Conservation (phyloP, 148 eudicot genomes). For the Vaccinium macrocarpon region DNA sequence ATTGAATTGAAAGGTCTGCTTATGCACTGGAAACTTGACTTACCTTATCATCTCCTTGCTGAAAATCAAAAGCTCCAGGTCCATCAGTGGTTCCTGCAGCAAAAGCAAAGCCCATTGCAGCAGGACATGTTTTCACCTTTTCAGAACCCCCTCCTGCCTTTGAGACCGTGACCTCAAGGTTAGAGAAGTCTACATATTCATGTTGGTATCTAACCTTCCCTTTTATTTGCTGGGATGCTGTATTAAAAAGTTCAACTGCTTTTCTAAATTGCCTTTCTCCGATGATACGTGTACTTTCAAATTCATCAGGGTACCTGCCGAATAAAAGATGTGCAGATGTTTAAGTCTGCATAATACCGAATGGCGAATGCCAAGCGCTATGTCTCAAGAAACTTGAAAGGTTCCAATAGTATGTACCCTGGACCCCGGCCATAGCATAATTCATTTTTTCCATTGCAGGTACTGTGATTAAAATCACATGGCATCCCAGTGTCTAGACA, state of each 20-base stretch:
- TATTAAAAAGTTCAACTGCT: slow-evolving; percentile 76
- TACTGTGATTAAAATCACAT: slow-evolving; percentile 95
- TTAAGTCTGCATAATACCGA: neutral
- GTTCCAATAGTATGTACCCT: slow-evolving; percentile 47
- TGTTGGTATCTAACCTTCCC: slow-evolving; percentile 82
- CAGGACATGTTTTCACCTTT: slow-evolving; percentile 80
- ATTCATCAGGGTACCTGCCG: slow-evolving; percentile 91
- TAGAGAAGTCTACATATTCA: slow-evolving; percentile 70
- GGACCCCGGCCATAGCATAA: slow-evolving; percentile 95
- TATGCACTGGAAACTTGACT: slow-evolving; percentile 1
- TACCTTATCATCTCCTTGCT: slow-evolving; percentile 87
- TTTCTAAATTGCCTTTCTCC: slow-evolving; percentile 87
- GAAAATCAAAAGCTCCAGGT: slow-evolving; percentile 97
- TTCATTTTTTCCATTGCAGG: slow-evolving; percentile 93
- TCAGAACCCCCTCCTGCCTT: slow-evolving; percentile 58
- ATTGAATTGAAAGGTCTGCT: neutral
- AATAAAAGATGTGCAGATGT: neutral
- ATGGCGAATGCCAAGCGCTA: neutral
- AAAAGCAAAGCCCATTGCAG: slow-evolving; percentile 97
- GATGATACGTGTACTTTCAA: slow-evolving; percentile 90
- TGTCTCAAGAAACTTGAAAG: neutral
- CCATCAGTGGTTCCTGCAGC: slow-evolving; percentile 99
- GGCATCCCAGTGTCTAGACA: slow-evolving; percentile 85
- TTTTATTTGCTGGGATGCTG: slow-evolving; percentile 66
- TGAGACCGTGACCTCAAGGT: slow-evolving; percentile 63